phyloP scores from a whole-genome alignment of 257 asterid species.

The Rhazya stricta region DNA sequence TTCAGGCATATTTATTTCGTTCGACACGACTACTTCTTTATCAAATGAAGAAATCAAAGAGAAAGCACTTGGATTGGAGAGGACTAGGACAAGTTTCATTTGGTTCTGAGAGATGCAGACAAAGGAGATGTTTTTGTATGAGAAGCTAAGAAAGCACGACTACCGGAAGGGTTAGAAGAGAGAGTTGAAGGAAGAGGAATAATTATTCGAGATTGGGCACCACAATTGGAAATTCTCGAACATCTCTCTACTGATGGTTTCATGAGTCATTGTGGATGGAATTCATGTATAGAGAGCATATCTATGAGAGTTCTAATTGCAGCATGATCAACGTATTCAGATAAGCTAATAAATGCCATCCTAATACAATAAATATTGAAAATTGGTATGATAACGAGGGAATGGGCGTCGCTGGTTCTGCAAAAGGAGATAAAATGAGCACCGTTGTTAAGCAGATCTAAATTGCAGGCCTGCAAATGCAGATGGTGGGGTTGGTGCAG shows the following conservation, averaged over 20 bases:
- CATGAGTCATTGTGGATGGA: slow-evolving; percentile 20
- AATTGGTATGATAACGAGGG: slow-evolving; percentile 35
- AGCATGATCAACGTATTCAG: slow-evolving; percentile 23
- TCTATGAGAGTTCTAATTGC: slow-evolving; percentile 21
- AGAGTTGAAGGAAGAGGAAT: slow-evolving; percentile 10
- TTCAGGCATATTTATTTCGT: slow-evolving; percentile 17
- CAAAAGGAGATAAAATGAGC: no score
- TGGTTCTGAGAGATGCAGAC: slow-evolving; percentile 25
- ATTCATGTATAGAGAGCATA: slow-evolving; percentile 25
- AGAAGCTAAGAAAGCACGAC: slow-evolving; percentile 8
- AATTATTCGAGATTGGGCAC: slow-evolving; percentile 19
- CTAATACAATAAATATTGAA: slow-evolving; percentile 33
- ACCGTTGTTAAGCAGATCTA: no score
- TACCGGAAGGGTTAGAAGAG: slow-evolving; percentile 21
- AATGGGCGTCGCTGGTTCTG: no score
- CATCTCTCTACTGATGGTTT: background rate
- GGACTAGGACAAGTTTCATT: slow-evolving; percentile 7
- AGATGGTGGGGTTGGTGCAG: no score
- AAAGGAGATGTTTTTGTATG: slow-evolving; percentile 9
- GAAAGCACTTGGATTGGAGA: slow-evolving; percentile 15
- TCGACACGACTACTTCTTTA: slow-evolving; percentile 13
- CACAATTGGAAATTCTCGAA: slow-evolving; percentile 15
- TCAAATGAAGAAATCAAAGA: slow-evolving; percentile 4
- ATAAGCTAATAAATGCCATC: slow-evolving; percentile 18
- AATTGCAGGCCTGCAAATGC: no score